These are phyloP conservation scores for Hymenoscyphus linearis DNA, from an alignment of 2,329 filamentous ascomycete species.

Conservation along the genomic window DNA sequence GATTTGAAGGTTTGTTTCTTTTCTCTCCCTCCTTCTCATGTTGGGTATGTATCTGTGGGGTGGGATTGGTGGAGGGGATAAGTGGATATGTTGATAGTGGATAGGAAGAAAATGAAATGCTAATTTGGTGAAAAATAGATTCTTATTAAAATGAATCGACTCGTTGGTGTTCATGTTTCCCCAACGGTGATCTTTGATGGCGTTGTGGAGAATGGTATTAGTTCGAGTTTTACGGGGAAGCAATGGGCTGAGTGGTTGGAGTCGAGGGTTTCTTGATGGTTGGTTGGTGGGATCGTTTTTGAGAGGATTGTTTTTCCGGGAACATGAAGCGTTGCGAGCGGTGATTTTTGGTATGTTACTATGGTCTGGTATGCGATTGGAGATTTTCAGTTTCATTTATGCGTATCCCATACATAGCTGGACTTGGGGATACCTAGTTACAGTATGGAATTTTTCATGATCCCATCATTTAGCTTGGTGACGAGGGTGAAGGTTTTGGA, in stretches of 20 bases:
- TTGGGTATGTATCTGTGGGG: background rate
- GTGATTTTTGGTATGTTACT: no score
- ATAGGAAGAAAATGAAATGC: background rate
- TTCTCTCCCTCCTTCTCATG: background rate
- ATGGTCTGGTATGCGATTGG: no score
- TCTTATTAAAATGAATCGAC: conserved; percentile 71
- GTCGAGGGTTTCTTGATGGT: background rate
- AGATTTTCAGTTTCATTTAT: no score
- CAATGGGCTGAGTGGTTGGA: conserved; percentile 57
- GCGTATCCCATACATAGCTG: no score
- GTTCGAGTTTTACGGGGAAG: conserved; percentile 69
- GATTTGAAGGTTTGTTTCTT: conserved; percentile 63
- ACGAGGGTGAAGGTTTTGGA: no score
- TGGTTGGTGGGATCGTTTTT: background rate
- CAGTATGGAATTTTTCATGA: no score
- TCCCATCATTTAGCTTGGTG: no score
- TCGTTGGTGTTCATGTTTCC: conserved; percentile 82
- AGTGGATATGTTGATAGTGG: no score
- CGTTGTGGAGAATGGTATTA: conserved; percentile 72
- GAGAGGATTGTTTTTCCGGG: no score
- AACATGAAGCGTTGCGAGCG: no score
- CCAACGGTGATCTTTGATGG: conserved; percentile 89
- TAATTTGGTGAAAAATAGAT: background rate
- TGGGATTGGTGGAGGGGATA: background rate
- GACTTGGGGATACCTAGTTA: no score